These are phyloP conservation scores for Inosperma sp. DNA, from an alignment of 768 basidiomycete species.

Conservation along the genomic window DNA sequence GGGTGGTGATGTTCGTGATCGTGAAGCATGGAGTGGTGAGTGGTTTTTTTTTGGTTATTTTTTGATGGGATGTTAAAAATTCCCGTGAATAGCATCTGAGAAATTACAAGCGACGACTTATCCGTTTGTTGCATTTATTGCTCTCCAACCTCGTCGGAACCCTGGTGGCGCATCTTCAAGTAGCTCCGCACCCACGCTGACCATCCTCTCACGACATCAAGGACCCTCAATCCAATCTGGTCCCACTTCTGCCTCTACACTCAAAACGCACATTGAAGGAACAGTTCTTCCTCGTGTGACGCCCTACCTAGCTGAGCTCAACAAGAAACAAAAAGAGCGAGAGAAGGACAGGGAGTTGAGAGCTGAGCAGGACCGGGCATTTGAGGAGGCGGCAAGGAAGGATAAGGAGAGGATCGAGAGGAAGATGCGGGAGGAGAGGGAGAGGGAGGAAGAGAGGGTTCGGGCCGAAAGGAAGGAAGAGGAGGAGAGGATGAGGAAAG, in stretches of 20 bases:
- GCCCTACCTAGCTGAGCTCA: constrained; percentile 68
- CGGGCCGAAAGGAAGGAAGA: constrained; percentile 15
- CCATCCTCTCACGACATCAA: constrained; percentile 82
- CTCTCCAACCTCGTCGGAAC: constrained; percentile 70
- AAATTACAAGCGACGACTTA: constrained; percentile 87
- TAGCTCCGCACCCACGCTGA: constrained; percentile 49
- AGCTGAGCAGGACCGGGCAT: constrained; percentile 80
- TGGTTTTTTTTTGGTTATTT: neutral
- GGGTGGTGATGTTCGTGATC: constrained; percentile 86
- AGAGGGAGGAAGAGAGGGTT: constrained; percentile 34
- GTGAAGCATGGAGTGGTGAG: constrained; percentile 70
- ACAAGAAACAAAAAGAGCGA: constrained; percentile 43
- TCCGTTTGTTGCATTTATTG: constrained; percentile 89
- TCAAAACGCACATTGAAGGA: constrained; percentile 62
- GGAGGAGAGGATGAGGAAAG: constrained; percentile 24
- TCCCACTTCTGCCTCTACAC: constrained; percentile 60
- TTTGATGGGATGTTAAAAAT: neutral
- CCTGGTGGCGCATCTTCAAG: constrained; percentile 33
- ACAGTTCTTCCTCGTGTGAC: constrained; percentile 77
- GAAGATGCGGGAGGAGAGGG: constrained; percentile 31
- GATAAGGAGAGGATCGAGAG: constrained; percentile 64
- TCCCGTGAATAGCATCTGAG: constrained; percentile 39
- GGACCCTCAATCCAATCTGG: constrained; percentile 42
- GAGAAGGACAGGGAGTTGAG: constrained; percentile 58
- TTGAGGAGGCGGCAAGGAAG: constrained; percentile 53